Conservation (phyloP, 1,139 yeast species). For the Geotrichum candidum region DNA sequence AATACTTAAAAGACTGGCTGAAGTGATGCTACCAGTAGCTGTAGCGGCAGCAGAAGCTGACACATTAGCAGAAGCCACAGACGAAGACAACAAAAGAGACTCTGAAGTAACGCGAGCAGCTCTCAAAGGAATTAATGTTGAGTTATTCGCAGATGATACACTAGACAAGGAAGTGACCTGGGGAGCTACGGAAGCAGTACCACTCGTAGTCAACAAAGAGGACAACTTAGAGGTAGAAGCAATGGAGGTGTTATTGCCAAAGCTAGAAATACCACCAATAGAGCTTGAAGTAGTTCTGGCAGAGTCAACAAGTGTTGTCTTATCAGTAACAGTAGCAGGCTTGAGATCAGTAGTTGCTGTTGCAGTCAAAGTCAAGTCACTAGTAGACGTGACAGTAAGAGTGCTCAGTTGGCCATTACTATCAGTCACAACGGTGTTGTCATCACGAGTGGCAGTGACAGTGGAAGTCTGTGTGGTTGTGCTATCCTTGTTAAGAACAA, state of each 20-base stretch:
- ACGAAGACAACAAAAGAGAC: not conserved
- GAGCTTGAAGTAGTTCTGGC: not conserved
- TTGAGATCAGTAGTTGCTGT: not conserved
- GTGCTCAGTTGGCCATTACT: not conserved
- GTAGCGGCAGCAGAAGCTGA: not conserved
- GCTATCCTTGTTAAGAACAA: not conserved
- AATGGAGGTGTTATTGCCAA: conserved; percentile 12
- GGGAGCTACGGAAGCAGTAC: not conserved
- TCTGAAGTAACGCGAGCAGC: not conserved
- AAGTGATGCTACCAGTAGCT: not conserved
- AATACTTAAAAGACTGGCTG: not conserved
- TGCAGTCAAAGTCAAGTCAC: not conserved
- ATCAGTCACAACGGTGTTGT: not conserved
- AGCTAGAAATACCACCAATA: not conserved
- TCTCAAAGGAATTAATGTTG: not conserved
- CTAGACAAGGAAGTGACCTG: not conserved
- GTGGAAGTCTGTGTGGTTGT: not conserved
- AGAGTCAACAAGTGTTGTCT: not conserved
- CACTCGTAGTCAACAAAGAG: not conserved
- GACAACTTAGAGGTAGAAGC: conserved; percentile 39
- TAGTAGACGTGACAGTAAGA: conserved; percentile 6
- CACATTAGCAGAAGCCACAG: not conserved
- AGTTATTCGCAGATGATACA: not conserved
- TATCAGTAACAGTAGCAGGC: not conserved
- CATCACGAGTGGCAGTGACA: not conserved